Base-by-base conservation (phyloP, 176 grass and related monocot genomes). In the Microstegium vimineum region DNA sequence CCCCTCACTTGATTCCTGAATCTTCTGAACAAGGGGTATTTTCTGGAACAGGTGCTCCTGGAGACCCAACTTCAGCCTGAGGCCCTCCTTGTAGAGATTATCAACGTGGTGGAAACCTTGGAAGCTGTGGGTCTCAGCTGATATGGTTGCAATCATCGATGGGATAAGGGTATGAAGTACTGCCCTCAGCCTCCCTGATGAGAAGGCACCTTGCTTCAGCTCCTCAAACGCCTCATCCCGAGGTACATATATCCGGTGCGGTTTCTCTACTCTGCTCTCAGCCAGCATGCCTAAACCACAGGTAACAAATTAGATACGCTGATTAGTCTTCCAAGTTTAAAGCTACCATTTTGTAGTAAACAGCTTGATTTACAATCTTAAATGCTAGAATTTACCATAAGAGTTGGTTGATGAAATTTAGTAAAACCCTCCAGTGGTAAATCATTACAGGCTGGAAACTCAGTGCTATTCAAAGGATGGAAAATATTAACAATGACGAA, bases 21-120 rank as follows among this genome's bases (percentile, higher is more conserved):
- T 95, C 91, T 99, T 95, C 37, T 95, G 93, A 43, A 95, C 93
- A 63, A 99, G 77, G 8, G 96, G 96, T 74, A 99, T 91, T 60
- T 99, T 99, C 80, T 89, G 90, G 74, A 99, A 88, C 31, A 95
- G 90, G 75, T 99, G 96, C 73, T 99, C 96, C 17, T 99, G 96
- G 51, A 99, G 90, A 69, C 96, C 96, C 9, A 99, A 77, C 77
- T 95, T 99, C 57, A 99, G 90, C 83, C 86, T 92, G 80, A 99
- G 96, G 26, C 96, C 96, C 35, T 99, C 96, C 85, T 99, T 99
- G 66, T 99, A 99, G 38, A 99, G 93, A 77, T 99, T 99, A 87
- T 99, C 96, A 34, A 99, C 88, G 47, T 95, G 96, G 80, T 99
- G 96, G 82, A 99, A 95, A 18, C 93, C 93, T 86, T 95, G 91